Percentiles rank a stretch among this genome's conserved stretches.
Conservation (phyloP, 31 red algal genomes). For the Odonthalia washingtoniensis region DNA sequence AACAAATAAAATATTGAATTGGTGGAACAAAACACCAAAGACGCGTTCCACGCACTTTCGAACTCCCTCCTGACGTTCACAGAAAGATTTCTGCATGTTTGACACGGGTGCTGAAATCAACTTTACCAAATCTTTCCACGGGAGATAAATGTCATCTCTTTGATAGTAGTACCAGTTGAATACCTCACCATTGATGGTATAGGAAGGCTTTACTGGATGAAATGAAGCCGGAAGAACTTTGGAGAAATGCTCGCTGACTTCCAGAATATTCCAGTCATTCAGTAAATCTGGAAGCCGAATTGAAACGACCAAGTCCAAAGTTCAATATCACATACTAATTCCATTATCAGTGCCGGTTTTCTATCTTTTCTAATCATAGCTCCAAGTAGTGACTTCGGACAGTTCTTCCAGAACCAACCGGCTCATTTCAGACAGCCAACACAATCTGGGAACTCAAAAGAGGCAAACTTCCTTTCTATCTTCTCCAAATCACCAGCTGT, state of each 20-base stretch:
- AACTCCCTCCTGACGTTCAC: too few relatives aligned
- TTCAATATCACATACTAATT: conserved; percentile 37
- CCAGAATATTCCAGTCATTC: conserved; percentile 55
- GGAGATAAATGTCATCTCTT: conserved; percentile 49
- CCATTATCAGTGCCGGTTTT: conserved; percentile 31
- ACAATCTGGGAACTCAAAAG: conserved; percentile 14
- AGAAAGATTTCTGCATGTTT: too few relatives aligned
- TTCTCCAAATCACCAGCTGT: conserved; percentile 18
- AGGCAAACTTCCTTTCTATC: conserved; percentile 23
- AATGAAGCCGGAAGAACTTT: conserved; percentile 1
- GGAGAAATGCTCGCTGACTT: conserved; percentile 23
- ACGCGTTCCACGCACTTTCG: too few relatives aligned
- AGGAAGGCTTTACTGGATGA: conserved; percentile 2
- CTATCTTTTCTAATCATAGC: conserved; percentile 25
- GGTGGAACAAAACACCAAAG: too few relatives aligned
- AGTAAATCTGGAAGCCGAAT: conserved; percentile 35
- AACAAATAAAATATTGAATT: too few relatives aligned
- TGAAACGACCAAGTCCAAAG: conserved; percentile 53
- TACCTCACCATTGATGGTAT: conserved; percentile 11
- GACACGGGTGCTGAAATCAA: neutral
- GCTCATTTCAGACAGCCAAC: conserved; percentile 38
- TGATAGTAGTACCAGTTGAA: conserved; percentile 50
- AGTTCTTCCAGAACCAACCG: conserved; percentile 48
- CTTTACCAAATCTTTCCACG: conserved; percentile 41
- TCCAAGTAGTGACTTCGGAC: conserved; percentile 1